Conservation (phyloP, 2,329 filamentous ascomycete species). For the Didymella lethalis region DNA sequence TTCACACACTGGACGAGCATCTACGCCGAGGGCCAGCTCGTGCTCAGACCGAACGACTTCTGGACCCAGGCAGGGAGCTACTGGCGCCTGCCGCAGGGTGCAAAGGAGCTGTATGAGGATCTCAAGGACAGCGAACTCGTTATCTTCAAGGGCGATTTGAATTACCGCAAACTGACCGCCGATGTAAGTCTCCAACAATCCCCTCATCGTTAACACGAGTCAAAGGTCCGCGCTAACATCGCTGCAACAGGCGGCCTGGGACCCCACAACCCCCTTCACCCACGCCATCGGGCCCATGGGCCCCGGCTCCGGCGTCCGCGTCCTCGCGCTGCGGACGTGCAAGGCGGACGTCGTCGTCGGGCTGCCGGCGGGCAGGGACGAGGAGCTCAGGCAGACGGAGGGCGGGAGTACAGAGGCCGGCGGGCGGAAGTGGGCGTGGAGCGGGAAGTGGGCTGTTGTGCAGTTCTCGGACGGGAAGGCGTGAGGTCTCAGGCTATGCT, state of each 20-base stretch:
- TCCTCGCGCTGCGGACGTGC: slow-evolving; percentile 88
- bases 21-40: slow-evolving; percentile 83
- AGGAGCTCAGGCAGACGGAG: slow-evolving; percentile 73
- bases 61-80: slow-evolving; percentile 90
- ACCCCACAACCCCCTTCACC: slow-evolving; percentile 84
- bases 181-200: slow-evolving; percentile 69
- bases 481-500: background rate
- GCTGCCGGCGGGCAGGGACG: slow-evolving; percentile 81
- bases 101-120: slow-evolving; percentile 74
- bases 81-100: slow-evolving; percentile 80
- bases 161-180: slow-evolving; percentile 90
- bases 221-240: background rate
- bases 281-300: slow-evolving; percentile 88
- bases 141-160: slow-evolving; percentile 96
- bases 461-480: slow-evolving; percentile 77
- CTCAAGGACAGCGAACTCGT: slow-evolving; percentile 84
- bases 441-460: slow-evolving; percentile 95
- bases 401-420: slow-evolving; percentile 74
- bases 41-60: slow-evolving; percentile 84
- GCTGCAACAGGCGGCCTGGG: slow-evolving; percentile 72
- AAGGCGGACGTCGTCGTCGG: slow-evolving; percentile 97
- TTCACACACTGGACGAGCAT: slow-evolving; percentile 82
- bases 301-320: slow-evolving; percentile 79
- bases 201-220: background rate
- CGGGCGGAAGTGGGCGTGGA: slow-evolving; percentile 90